Evolutionary conservation across 202 grass and related monocot species (phyloP).

Genomic region (Musa balbisiana): DNA sequence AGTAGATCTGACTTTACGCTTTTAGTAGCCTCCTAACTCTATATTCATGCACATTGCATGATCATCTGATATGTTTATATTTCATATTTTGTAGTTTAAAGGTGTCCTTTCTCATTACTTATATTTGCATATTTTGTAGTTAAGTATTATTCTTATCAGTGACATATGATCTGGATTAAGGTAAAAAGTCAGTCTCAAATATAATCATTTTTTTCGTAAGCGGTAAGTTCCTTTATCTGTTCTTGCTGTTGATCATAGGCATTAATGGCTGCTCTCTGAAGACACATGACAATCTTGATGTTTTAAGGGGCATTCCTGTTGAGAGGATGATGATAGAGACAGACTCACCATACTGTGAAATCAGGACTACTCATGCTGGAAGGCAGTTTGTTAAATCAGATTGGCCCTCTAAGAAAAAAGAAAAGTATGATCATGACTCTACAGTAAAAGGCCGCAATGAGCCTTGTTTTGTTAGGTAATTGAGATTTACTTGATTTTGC

Average conservation of each 20-base stretch:
- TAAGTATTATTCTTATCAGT: neutral
- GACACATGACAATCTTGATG: conserved; percentile 73
- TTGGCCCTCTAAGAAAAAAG: conserved; percentile 94
- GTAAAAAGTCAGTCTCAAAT: neutral
- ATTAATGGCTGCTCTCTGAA: conserved; percentile 93
- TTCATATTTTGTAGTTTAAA: conserved; percentile 2
- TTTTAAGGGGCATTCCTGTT: conserved; percentile 61
- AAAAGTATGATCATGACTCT: conserved; percentile 64
- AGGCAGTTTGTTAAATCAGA: conserved; percentile 75
- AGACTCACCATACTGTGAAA: conserved; percentile 92
- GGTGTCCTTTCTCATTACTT: neutral
- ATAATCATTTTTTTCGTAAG: neutral
- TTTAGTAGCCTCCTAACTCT: neutral
- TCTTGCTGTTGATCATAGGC: conserved; percentile 33
- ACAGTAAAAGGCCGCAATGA: conserved; percentile 83
- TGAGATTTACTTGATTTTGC: neutral
- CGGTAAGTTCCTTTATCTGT: neutral
- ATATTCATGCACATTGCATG: neutral
- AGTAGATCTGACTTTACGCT: neutral
- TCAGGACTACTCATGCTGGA: conserved; percentile 89
- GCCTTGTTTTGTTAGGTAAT: conserved; percentile 86
- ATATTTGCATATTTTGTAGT: neutral
- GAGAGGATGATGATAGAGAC: conserved; percentile 95
- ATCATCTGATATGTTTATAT: neutral
- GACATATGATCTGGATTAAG: neutral